Base-by-base conservation (phyloP, 202 grass and related monocot species). In the Dendrocalamus latiflorus region DNA sequence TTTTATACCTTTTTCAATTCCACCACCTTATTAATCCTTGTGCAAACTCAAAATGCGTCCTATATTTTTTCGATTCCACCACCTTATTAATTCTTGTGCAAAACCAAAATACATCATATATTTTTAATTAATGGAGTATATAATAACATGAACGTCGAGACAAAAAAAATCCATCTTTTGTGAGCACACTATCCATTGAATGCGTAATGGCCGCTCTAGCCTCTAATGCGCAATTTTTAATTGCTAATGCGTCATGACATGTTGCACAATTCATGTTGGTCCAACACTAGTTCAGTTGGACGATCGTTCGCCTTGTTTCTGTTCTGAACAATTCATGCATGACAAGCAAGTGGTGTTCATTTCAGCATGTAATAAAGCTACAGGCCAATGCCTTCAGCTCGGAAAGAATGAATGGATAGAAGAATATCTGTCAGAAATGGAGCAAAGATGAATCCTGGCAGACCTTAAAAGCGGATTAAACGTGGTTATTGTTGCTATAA, bases 381-480 rank as follows among this genome's bases (percentile, higher is more conserved):
- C 1, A 34, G 57, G 11, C 61, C 58, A 74, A 53, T 30, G 74
- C 15, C 30, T 17, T 79, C 1, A 61, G 72, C 9, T 41, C 57
- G 20, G 18, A 66, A 65, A 50, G 21, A 48, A 71, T 36, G 59
- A n/a, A 70, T 55, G 60, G 36, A 24, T 9, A 2, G 2, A 57
- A 70, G 45, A 68, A 39, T 14, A 39, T 14, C 5, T 48, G 17
- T 42, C 34, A 59, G 20, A 81, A 62, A 26, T 30, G 14, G 1
- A 11, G 38, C 43, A 44, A 65, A 21, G 82, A 59, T 15, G 4
- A 38, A 65, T 58, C 49, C 8, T n/a, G 2, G 36, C 55, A 89
- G 64, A 30, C 50, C 47, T 21, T 70, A 44, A 64, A 85, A 85
- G 63, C 34, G 50, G 9, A 56, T 69, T 49, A 42, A 70, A 70